Conservation (phyloP, 208 protist species). For the Tetramitus jugosus region DNA sequence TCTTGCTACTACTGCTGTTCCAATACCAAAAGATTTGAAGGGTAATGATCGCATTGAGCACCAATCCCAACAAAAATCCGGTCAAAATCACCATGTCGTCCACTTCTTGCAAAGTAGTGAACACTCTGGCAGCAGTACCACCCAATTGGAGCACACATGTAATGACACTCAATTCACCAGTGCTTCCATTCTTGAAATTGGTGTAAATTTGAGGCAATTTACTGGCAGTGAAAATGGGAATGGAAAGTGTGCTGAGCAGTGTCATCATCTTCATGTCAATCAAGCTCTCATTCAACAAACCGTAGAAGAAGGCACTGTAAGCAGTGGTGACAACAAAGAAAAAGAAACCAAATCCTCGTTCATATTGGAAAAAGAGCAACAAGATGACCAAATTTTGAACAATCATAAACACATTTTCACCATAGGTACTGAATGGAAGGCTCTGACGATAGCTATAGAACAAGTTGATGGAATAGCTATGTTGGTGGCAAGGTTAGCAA, state of each 20-base stretch:
- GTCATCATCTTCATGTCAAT: background rate
- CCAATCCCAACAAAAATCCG: background rate
- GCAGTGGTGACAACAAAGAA: background rate
- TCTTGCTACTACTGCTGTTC: no score
- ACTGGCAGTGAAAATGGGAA: conserved; percentile 3
- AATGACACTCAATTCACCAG: background rate
- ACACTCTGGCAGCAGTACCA: conserved; percentile 8
- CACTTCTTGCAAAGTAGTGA: conserved; percentile 23
- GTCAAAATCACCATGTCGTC: conserved; percentile 10
- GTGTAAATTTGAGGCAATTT: conserved; percentile 5
- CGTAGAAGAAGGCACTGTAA: background rate
- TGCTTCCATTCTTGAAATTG: background rate
- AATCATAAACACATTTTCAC: conserved; percentile 18
- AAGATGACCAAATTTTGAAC: conserved; percentile 16
- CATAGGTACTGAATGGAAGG: conserved; percentile 21
- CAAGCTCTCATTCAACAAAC: background rate
- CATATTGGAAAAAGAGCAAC: background rate
- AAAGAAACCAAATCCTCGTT: background rate
- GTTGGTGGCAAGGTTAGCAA: no score
- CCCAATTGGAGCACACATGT: background rate
- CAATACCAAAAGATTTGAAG: no score
- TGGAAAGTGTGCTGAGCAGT: background rate
- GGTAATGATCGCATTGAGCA: background rate
- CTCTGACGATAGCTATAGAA: background rate
- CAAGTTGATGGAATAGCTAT: background rate